Conservation (phyloP, 768 basidiomycete genomes). For the Coprinopsis sp. region DNA sequence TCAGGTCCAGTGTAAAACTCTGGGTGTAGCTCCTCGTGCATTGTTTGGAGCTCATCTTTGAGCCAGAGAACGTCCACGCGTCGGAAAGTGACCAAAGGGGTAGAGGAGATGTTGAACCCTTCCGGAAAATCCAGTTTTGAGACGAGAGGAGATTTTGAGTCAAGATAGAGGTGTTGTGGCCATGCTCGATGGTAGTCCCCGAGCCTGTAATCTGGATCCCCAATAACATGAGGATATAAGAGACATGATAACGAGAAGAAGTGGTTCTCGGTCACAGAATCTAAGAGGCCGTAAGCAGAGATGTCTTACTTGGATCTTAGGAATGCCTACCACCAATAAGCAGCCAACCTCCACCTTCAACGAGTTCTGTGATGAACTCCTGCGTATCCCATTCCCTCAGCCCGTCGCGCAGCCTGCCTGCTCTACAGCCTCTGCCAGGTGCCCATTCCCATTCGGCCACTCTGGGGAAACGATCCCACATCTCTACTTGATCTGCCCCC, state of each 20-base stretch:
- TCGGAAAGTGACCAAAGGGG: slow-evolving; percentile 63
- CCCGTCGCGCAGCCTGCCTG: slow-evolving; percentile 3
- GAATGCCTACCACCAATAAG: slow-evolving; percentile 48
- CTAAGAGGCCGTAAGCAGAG: slow-evolving; percentile 23
- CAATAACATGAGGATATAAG: slow-evolving; percentile 62
- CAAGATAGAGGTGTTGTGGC: slow-evolving; percentile 61
- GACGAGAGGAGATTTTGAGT: slow-evolving; percentile 48
- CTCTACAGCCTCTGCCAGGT: slow-evolving; percentile 40
- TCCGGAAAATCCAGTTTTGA: slow-evolving; percentile 33
- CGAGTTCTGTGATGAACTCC: slow-evolving; percentile 50
- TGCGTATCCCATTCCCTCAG: slow-evolving; percentile 37
- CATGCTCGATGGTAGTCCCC: slow-evolving; percentile 55
- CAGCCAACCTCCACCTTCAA: slow-evolving; percentile 69
- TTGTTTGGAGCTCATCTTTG: slow-evolving; percentile 39
- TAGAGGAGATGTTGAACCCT: slow-evolving; percentile 49
- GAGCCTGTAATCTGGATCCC: slow-evolving; percentile 56
- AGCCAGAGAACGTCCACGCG: slow-evolving; percentile 58
- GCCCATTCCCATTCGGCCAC: slow-evolving; percentile 52
- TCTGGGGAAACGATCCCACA: slow-evolving; percentile 49
- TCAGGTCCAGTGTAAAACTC: slow-evolving; percentile 12
- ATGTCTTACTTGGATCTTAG: background rate
- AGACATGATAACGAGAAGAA: slow-evolving; percentile 70
- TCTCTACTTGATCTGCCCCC: slow-evolving; percentile 42
- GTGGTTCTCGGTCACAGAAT: slow-evolving; percentile 68
- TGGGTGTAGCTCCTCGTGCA: slow-evolving; percentile 38